Evolutionary conservation across 306 rosid species (phyloP).

Genomic region (Myrica gale): DNA sequence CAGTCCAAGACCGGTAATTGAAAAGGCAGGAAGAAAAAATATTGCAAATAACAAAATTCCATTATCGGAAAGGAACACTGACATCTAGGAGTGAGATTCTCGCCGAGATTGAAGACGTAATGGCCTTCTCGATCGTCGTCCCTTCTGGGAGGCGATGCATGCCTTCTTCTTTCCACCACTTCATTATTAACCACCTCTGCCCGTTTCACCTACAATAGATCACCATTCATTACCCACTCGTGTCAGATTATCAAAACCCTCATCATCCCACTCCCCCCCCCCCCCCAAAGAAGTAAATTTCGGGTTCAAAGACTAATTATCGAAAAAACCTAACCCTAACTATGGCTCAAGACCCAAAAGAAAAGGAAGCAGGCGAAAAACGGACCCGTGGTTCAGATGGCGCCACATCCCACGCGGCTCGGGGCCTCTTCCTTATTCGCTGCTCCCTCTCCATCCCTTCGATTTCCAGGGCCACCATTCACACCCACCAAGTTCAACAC

Average conservation of each 20-base stretch:
- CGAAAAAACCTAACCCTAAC: slow-evolving; percentile 39
- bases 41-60: background rate
- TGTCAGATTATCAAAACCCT: slow-evolving; percentile 14
- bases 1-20: background rate
- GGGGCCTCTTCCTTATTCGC: slow-evolving; percentile 72
- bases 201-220: slow-evolving; percentile 52
- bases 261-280: background rate
- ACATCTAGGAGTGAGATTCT: slow-evolving; percentile 96
- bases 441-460: slow-evolving; percentile 55
- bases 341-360: background rate
- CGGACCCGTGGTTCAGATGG: slow-evolving; percentile 63
- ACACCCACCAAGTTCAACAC: background rate
- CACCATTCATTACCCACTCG: slow-evolving; percentile 4
- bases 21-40: background rate
- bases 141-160: slow-evolving; percentile 77
- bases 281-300: background rate
- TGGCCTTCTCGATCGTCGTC: slow-evolving; percentile 96
- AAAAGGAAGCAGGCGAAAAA: slow-evolving; percentile 8
- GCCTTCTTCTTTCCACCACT: slow-evolving; percentile 39
- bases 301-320: background rate
- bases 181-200: slow-evolving; percentile 40
- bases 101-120: slow-evolving; percentile 80
- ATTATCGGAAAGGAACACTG: slow-evolving; percentile 4
- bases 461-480: slow-evolving; percentile 40
- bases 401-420: slow-evolving; percentile 75